Evolutionary conservation across 345 rosid genomes (phyloP), one percentile per base, ranked within the genome.

Genomic region (Noccaea bulbosa): DNA sequence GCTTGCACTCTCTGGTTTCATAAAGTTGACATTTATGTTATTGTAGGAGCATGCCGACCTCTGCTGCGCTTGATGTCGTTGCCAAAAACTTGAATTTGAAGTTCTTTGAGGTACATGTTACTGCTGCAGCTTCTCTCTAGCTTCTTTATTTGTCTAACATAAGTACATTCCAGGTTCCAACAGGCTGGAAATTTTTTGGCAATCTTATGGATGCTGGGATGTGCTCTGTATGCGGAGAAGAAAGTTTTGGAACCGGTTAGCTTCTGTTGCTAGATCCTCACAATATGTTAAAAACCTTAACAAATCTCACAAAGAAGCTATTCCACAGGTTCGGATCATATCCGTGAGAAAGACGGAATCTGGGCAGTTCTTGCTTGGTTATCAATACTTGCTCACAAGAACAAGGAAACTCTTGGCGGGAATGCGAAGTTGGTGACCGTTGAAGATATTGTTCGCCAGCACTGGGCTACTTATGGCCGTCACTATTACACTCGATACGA

Each of bases 331-430:
- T 89, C 96, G 1, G 98, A 89, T 80, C 96, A 92, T 75, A 89
- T 92, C 38, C 89, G 98, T 34, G 96, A 92, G 84, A 92, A 89
- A 68, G 96, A 92, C 76, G 90, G 96, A 65, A 89, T 92, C 62
- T 92, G 96, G 96, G 98, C 98, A 34, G 96, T 92, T 77, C 80
- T 92, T 70, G 98, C 98, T 46, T 92, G 98, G 96, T 78, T 89
- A 22, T 92, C 98, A 15, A 90, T 92, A 32, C 80, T 92, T 53
- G 96, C 98, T 70, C 72, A 78, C 73, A 90, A 85, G 71, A 90
- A 92, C 61, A 88, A 82, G 87, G 90, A 83, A 48, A 88, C 69
- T 72, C 81, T 85, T 2, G 17, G 57, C 57, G 96, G 96, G 37
- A 80, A 77, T 65, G 22, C 64, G 1, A 86, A 85, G 67, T 91